phyloP scores from a whole-genome alignment of 129 eudicot genomes.

The Solidago caesia region DNA sequence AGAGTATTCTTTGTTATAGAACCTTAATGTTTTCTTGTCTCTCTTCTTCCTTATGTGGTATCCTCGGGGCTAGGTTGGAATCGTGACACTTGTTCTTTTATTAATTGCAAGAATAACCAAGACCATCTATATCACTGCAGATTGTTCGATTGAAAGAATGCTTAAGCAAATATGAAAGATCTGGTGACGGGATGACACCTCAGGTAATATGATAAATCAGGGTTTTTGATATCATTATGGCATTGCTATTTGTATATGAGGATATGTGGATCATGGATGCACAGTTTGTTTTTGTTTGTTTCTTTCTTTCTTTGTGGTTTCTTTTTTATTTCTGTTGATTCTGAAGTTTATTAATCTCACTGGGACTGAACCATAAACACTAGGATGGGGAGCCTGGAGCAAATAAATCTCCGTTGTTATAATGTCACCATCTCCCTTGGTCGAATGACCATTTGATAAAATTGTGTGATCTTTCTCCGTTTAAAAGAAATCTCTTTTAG shows the following conservation, averaged over 20 bases:
- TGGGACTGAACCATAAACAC: neutral
- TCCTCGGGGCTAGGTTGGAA: neutral
- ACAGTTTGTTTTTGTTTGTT: neutral
- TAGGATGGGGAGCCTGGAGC: too few species aligned
- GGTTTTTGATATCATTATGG: neutral
- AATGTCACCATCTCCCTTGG: too few species aligned
- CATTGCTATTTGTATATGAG: neutral
- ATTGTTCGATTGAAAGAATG: slow-evolving; percentile 90
- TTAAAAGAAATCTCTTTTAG: too few species aligned
- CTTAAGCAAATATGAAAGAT: slow-evolving; percentile 88
- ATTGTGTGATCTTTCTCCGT: too few species aligned
- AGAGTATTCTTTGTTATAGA: too few species aligned
- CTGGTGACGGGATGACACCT: slow-evolving; percentile 83
- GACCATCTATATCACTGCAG: slow-evolving; percentile 36
- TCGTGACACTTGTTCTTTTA: neutral
- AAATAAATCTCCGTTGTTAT: too few species aligned
- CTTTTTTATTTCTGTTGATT: neutral
- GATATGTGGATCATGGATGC: neutral
- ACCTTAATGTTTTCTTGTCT: too few species aligned
- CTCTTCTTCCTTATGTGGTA: neutral
- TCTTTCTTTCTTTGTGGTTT: neutral
- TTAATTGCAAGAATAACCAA: neutral
- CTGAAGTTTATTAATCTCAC: neutral
- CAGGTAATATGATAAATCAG: slow-evolving; percentile 56
- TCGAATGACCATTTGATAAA: too few species aligned